These are phyloP conservation scores for Colletotrichum aenigma DNA, from an alignment of 2,329 filamentous ascomycete genomes.

Conservation along the genomic window DNA sequence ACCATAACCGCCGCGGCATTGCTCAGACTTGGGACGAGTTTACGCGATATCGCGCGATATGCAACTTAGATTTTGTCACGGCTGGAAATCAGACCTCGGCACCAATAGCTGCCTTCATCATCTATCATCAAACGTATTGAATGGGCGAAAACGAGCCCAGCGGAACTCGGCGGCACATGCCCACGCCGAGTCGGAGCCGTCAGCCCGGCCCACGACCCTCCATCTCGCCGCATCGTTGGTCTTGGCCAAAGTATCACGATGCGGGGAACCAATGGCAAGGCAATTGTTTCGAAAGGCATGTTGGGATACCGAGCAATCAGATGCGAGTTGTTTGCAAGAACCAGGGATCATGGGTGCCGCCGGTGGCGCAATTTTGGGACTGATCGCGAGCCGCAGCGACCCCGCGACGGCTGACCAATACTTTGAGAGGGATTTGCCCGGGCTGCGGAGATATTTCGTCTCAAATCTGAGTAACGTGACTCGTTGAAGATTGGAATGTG, in stretches of 20 bases:
- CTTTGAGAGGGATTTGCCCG: not conserved
- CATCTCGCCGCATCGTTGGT: not conserved
- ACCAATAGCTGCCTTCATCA: not conserved
- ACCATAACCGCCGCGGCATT: not conserved
- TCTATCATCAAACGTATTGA: not conserved
- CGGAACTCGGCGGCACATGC: not conserved
- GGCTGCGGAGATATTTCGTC: not conserved
- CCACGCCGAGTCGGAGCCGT: constrained; percentile 11
- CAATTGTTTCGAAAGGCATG: not conserved
- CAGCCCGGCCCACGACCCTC: not conserved
- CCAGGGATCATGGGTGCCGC: not conserved
- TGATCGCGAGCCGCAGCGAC: not conserved
- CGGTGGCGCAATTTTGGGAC: constrained; percentile 16
- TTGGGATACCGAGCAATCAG: not conserved
- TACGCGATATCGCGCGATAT: constrained; percentile 5
- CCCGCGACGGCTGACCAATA: not conserved
- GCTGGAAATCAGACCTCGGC: not conserved
- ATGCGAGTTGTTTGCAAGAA: not conserved
- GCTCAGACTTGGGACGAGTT: not conserved
- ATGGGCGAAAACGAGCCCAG: not conserved
- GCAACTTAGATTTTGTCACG: not conserved
- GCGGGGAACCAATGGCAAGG: not conserved
- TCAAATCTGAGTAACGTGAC: not conserved
- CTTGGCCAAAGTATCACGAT: not conserved
- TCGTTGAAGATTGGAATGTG: not conserved